Base-by-base conservation (phyloP, 192 early-diverging fungal species). In the Glomus cerebriforme region DNA sequence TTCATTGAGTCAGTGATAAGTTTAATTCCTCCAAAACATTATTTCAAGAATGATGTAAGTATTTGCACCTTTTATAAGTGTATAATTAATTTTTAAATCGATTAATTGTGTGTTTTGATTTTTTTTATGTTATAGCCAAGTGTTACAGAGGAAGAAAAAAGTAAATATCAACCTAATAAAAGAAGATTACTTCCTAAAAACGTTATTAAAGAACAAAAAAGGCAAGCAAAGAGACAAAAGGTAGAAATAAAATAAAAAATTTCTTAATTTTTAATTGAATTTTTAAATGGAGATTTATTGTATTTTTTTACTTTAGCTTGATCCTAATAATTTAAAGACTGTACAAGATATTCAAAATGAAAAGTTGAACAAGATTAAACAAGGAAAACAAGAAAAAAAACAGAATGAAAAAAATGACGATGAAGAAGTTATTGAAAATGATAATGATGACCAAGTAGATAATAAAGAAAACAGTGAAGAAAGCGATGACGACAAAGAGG, bases 141-240 rank as follows among this genome's bases (percentile, higher is more conserved):
- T 12, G 45, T 24, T 63, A 31, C 58, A 43, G 74, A 66, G 1
- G 39, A 45, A 9, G 63, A 64, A n/a, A 24, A 77, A n/a, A n/a
- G n/a, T 10, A 88, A 90, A 80, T 88, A 88, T 83, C 88, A 89
- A 83, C 91, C 95, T 79, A 95, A 93, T 79, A 96, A 98, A 85
- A 92, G 94, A 82, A 92, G 92, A 75, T 87, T 85, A 72, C 90
- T 91, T 24, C 90, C 92, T 32, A 94, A 95, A 79, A 91, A 94
- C 81, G 90, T 83, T 8, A 85, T 93, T 60, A 96, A 95, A 71
- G 92, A 96, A 69, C 89, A 90, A 34, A 89, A 91, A 73, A 94
- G 92, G 82, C 91, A 90, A 73, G 92, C 92, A n/a, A 95, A 95
- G 75, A 92, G 92, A 82, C 87, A 87, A 79, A 96, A 97, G 90